Percentiles rank a stretch among this genome's conserved stretches.
Evolutionary conservation across 2,329 filamentous ascomycete genomes (phyloP).

Genomic region (Ophiocordyceps australis): DNA sequence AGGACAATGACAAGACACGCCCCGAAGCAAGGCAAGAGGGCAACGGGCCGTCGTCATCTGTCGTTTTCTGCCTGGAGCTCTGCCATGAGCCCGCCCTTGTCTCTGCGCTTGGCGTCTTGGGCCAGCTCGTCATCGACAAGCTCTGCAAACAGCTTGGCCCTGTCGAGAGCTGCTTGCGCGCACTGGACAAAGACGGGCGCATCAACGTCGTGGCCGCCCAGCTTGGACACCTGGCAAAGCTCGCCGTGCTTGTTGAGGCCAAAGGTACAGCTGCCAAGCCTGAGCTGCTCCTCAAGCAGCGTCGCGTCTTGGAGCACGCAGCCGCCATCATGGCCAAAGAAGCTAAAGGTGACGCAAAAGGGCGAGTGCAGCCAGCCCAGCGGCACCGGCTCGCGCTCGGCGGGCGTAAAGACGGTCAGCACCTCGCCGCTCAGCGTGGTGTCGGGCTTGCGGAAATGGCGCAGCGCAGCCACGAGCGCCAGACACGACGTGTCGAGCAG

Average conservation of each 20-base stretch:
- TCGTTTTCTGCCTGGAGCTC: conserved; percentile 75
- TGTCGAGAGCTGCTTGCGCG: conserved; percentile 53
- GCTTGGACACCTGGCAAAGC: conserved; percentile 80
- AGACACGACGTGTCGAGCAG: conserved; percentile 75
- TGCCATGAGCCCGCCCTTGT: conserved; percentile 61
- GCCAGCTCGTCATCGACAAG: conserved; percentile 56
- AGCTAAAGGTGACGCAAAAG: conserved; percentile 78
- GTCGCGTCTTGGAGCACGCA: conserved; percentile 51
- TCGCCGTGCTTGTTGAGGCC: conserved; percentile 82
- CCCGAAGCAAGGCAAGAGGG: neutral
- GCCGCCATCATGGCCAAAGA: conserved; percentile 57
- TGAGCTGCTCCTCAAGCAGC: conserved; percentile 58
- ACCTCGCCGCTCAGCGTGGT: conserved; percentile 71
- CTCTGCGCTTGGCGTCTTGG: conserved; percentile 59
- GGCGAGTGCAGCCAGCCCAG: conserved; percentile 85
- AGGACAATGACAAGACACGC: no score
- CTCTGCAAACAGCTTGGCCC: conserved; percentile 63
- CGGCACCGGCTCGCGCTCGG: conserved; percentile 78
- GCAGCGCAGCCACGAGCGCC: conserved; percentile 70
- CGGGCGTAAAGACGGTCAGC: conserved; percentile 66
- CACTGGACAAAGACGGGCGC: conserved; percentile 63
- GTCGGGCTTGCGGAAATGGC: conserved; percentile 84
- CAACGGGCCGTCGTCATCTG: conserved; percentile 17
- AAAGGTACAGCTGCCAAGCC: conserved; percentile 57
- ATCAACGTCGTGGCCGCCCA: conserved; percentile 69